Evolutionary conservation across 2,329 filamentous ascomycete species (phyloP).

Genomic region (Phaeosphaeriaceae sp.): DNA sequence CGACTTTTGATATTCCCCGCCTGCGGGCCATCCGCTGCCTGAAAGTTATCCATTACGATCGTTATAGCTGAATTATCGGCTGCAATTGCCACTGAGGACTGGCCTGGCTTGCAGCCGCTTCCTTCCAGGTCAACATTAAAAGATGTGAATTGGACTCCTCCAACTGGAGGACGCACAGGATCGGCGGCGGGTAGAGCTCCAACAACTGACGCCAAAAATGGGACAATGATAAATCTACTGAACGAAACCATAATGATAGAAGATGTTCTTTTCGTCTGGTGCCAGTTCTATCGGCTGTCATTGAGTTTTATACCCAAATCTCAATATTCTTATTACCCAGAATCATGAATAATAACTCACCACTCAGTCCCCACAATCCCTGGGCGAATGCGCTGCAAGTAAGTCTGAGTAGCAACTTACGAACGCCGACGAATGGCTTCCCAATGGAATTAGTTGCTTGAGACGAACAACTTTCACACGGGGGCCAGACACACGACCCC

Average conservation of each 20-base stretch:
- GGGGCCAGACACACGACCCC: too few species aligned
- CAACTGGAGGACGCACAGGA: conserved; percentile 17
- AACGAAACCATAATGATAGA: conserved; percentile 1
- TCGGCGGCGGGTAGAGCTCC: not conserved
- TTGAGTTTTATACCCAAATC: not conserved
- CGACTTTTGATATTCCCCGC: conserved; percentile 21
- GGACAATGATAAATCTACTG: not conserved
- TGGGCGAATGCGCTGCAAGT: not conserved
- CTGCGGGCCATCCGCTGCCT: conserved; percentile 32
- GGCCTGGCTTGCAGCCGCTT: conserved; percentile 27
- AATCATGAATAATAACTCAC: too few species aligned
- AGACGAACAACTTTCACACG: too few species aligned
- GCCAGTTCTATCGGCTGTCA: too few species aligned
- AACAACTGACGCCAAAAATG: not conserved
- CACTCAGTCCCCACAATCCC: not conserved
- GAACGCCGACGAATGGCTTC: too few species aligned
- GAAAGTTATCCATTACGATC: conserved; percentile 33
- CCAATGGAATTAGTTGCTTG: too few species aligned
- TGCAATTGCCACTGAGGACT: conserved; percentile 27
- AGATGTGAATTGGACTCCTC: conserved; percentile 16
- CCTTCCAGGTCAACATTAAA: conserved; percentile 32
- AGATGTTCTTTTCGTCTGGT: not conserved
- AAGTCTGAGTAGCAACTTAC: not conserved
- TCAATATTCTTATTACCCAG: not conserved
- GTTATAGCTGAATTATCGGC: conserved; percentile 32